Percentiles rank a stretch among this genome's conserved stretches.
Evolutionary conservation across 108 stramenopile genomes (phyloP).

Genomic region (Cylindrotheca closterium): DNA sequence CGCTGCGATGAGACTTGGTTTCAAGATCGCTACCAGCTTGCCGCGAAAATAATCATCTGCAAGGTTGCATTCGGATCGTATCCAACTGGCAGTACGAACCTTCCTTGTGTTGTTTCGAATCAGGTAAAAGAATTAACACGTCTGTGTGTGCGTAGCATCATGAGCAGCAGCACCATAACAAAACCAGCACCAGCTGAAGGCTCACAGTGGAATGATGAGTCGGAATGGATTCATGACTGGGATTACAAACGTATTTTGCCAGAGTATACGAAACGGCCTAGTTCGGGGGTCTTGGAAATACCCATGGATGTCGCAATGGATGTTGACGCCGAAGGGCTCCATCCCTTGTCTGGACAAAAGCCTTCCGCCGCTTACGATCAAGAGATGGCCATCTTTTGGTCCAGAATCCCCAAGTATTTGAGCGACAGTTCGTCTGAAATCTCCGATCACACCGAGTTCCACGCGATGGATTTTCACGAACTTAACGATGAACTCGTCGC

Average conservation of each 20-base stretch:
- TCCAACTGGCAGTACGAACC: too few relatives aligned
- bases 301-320: conserved; percentile 3
- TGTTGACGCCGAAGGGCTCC: conserved; percentile 1
- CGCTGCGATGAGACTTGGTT: too few relatives aligned
- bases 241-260: conserved; percentile 14
- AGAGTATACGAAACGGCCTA: too few relatives aligned
- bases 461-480: background rate
- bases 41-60: too few relatives aligned
- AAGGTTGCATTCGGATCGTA: too few relatives aligned
- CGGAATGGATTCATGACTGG: conserved; percentile 23
- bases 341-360: background rate
- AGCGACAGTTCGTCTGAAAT: conserved; percentile 1
- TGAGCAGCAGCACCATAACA: background rate
- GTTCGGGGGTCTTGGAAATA: background rate
- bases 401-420: conserved; percentile 6
- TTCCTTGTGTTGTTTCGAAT: too few relatives aligned
- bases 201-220: conserved; percentile 4
- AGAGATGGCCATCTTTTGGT: conserved; percentile 22
- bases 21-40: too few relatives aligned
- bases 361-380: background rate
- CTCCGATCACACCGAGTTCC: background rate
- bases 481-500: background rate
- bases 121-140: background rate
- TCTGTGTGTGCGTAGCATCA: background rate
- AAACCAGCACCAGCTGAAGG: background rate